phyloP scores from a whole-genome alignment of 805 yeast species.

The Hanseniaspora opuntiae region DNA sequence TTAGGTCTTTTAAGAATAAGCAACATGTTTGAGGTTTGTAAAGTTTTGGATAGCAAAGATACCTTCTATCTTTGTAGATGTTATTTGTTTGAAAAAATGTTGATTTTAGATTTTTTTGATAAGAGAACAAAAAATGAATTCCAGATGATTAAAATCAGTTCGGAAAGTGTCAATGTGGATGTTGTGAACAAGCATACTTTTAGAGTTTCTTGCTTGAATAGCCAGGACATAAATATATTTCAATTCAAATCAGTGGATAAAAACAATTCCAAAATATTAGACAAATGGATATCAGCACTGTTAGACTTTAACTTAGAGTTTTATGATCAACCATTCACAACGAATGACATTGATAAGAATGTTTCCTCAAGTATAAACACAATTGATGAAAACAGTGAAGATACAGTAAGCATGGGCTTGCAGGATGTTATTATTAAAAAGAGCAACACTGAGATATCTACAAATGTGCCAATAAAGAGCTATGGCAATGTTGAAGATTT shows the following conservation, averaged over 20 bases:
- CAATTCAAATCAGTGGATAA: slow-evolving; percentile 20
- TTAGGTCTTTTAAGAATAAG: slow-evolving; percentile 28
- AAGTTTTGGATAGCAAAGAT: slow-evolving; percentile 2
- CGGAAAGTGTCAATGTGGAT: slow-evolving; percentile 18
- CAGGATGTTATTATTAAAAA: slow-evolving; percentile 5
- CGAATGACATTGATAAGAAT: slow-evolving; percentile 15
- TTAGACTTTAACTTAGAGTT: slow-evolving; percentile 25
- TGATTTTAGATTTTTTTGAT: slow-evolving; percentile 1
- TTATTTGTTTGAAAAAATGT: slow-evolving; percentile 24
- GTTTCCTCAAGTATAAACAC: slow-evolving; percentile 13
- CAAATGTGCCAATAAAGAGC: background rate
- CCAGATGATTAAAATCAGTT: slow-evolving; percentile 9
- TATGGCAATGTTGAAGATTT: slow-evolving; percentile 18
- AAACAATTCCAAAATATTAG: slow-evolving; percentile 23
- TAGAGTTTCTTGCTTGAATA: slow-evolving; percentile 16
- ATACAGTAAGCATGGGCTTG: background rate
- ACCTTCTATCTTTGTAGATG: slow-evolving; percentile 22
- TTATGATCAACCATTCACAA: slow-evolving; percentile 22
- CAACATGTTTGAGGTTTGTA: slow-evolving; percentile 25
- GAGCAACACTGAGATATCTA: background rate
- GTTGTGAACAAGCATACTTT: slow-evolving; percentile 15
- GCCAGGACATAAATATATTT: slow-evolving; percentile 15
- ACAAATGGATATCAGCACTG: slow-evolving; percentile 32
- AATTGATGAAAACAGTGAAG: background rate
- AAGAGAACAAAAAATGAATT: background rate